Conservation (phyloP, 2,329 filamentous ascomycete genomes). For the Aspergillus neoniger region DNA sequence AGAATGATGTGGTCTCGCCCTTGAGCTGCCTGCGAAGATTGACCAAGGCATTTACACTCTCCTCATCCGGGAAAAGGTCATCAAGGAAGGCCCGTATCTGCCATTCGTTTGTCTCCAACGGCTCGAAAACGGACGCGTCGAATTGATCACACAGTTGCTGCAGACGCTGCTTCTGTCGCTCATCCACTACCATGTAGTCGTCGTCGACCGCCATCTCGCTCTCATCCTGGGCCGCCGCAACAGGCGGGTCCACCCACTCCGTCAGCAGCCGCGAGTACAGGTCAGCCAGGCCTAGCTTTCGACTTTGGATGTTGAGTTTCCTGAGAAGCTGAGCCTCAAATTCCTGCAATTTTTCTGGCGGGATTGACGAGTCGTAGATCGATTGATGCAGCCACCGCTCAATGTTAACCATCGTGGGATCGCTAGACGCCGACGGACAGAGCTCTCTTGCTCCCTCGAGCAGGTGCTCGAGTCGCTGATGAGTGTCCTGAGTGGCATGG, state of each 20-base stretch:
- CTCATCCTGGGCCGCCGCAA: background rate
- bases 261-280: slow-evolving; percentile 41
- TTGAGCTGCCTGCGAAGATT: background rate
- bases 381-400: slow-evolving; percentile 40
- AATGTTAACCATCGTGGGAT: slow-evolving; percentile 32
- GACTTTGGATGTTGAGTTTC: slow-evolving; percentile 39
- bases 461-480: slow-evolving; percentile 9
- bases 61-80: slow-evolving; percentile 33
- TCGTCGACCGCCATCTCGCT: slow-evolving; percentile 20
- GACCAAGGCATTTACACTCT: slow-evolving; percentile 14
- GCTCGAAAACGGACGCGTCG: slow-evolving; percentile 42
- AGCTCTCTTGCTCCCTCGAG: slow-evolving; percentile 19
- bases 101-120: slow-evolving; percentile 35
- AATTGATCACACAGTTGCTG: slow-evolving; percentile 44
- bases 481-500: slow-evolving; percentile 6
- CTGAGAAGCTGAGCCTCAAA: slow-evolving; percentile 36
- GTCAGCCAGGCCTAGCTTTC: slow-evolving; percentile 33
- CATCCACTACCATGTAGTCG: slow-evolving; percentile 35
- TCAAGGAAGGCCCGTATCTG: slow-evolving; percentile 37
- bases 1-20: background rate
- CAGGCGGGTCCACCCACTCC: slow-evolving; percentile 40
- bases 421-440: slow-evolving; percentile 11
- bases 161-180: slow-evolving; percentile 39
- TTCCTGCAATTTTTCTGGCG: slow-evolving; percentile 31
- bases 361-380: slow-evolving; percentile 40